A percentile compares a stretch with the other conserved stretches of the same genome.
Evolutionary conservation across 352 stramenopile species (phyloP).

Genomic region (Phytophthora pseudosyringae): DNA sequence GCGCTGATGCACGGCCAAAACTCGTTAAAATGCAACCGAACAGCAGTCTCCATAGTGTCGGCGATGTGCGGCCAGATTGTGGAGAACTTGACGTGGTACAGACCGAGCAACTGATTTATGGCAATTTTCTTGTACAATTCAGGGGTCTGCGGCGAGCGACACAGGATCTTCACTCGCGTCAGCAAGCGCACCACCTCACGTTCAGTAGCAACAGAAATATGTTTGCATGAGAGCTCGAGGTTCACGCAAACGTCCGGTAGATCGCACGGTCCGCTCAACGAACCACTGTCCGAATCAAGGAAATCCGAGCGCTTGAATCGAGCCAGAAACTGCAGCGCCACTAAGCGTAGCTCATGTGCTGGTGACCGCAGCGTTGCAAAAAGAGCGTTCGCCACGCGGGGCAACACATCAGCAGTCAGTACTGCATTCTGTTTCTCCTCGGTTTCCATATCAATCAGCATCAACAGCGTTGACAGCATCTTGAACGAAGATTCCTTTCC

Average conservation of each 20-base stretch:
- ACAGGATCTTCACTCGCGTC: constrained; percentile 81
- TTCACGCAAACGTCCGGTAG: constrained; percentile 67
- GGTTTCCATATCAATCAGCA: constrained; percentile 69
- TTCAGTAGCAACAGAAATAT: constrained; percentile 77
- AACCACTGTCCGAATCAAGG: constrained; percentile 49
- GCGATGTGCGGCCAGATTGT: constrained; percentile 86
- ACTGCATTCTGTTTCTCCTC: constrained; percentile 50
- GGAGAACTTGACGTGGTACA: constrained; percentile 91
- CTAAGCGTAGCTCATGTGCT: constrained; percentile 66
- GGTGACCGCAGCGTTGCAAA: constrained; percentile 71
- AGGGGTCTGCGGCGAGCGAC: constrained; percentile 74
- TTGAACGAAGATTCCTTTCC: constrained; percentile 59
- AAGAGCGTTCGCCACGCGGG: constrained; percentile 46
- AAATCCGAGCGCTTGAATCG: constrained; percentile 61
- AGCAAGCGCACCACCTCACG: constrained; percentile 84
- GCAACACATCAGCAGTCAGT: constrained; percentile 46
- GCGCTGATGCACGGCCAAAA: constrained; percentile 64
- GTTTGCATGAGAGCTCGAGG: constrained; percentile 63
- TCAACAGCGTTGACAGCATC: constrained; percentile 66
- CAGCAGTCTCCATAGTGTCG: constrained; percentile 68
- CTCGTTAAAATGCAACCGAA: constrained; percentile 62
- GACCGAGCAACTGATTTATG: constrained; percentile 75
- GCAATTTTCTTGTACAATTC: constrained; percentile 80
- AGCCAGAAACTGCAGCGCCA: constrained; percentile 72
- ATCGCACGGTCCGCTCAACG: constrained; percentile 68